Conservation (phyloP, 768 basidiomycete genomes). For the Amanita inopinata region DNA sequence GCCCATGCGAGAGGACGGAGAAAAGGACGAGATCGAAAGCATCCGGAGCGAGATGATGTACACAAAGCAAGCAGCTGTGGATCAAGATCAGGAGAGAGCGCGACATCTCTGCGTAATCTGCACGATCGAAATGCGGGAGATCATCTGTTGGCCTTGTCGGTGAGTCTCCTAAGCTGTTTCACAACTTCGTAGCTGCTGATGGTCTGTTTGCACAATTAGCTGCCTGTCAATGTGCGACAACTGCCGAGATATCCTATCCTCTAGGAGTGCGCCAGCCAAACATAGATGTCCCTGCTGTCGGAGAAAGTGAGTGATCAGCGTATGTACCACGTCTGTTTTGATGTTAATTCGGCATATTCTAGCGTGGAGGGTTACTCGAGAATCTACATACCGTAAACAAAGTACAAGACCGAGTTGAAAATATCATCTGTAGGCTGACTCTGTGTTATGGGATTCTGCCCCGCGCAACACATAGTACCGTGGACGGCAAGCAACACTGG, state of each 20-base stretch:
- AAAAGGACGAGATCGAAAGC: conserved; percentile 12
- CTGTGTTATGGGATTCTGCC: background rate
- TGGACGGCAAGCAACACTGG: background rate
- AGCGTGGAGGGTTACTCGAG: conserved; percentile 48
- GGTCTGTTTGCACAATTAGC: conserved; percentile 16
- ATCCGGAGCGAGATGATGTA: conserved; percentile 14
- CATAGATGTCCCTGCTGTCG: conserved; percentile 64
- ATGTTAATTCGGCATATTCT: conserved; percentile 11
- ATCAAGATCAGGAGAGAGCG: conserved; percentile 15
- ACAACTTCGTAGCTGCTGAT: conserved; percentile 13
- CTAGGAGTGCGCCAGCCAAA: conserved; percentile 42
- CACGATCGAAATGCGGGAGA: conserved; percentile 52
- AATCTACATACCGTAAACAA: conserved; percentile 45
- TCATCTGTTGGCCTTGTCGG: conserved; percentile 86
- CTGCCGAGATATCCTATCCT: conserved; percentile 52
- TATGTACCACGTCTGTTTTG: conserved; percentile 1
- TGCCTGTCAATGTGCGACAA: conserved; percentile 58
- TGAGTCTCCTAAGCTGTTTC: conserved; percentile 18
- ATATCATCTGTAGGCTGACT: background rate
- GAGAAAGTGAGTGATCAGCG: conserved; percentile 27
- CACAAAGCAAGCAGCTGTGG: conserved; percentile 14
- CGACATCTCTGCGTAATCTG: conserved; percentile 54
- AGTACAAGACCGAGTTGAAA: background rate
- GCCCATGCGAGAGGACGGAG: background rate
- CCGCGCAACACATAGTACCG: background rate